Evolutionary conservation across 2,329 filamentous ascomycete genomes (phyloP), one percentile per base, ranked within the genome.

Genomic region (Sarocladium brachiariae): DNA sequence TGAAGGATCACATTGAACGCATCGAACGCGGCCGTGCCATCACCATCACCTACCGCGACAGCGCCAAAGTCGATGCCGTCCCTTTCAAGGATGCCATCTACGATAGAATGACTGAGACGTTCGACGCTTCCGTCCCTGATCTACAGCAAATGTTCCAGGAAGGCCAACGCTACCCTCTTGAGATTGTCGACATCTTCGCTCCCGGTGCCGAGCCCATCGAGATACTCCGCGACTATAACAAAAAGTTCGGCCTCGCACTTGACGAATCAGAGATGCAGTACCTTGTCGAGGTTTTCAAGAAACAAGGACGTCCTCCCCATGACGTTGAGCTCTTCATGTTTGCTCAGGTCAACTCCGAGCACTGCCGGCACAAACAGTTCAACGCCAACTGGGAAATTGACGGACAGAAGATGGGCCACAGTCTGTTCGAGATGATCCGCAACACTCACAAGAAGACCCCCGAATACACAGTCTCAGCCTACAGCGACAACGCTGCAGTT

Each of bases 281-380:
- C 63, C 77, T 99, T 34, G 88, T 96, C n/a, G 83, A 90, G 49
- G 60, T 63, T 30, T 66, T 65, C 53, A 61, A 58, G 49, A 58
- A 58, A 43, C 62, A 65, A 16, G 79, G 81, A 55, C 73, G 83
- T 33, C 73, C 79, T 46, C 89, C 89, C 1, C 85, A 90, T 54
- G 93, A 97, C 65, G 88, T 97, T 39, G 93, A 99, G 71, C 77
- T 97, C 19, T 97, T 97, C 76, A 97, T 97, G 93, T 99, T 97
- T 67, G 92, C 92, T 14, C 93, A 99, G 70, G 92, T 99, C 65
- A 97, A 97, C 74, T 97, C 92, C 2, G 93, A 99, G 75, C 92
- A 97, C 69, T 96, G 77, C 58, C 74, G 76, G 21, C 77, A 80
- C 66, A 95, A 96, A 74, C 87, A 95, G 60, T 99, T 99, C 79